Evolutionary conservation across 1,284 basidiomycete genomes (phyloP).

Genomic region (Entoloma clypeatum): DNA sequence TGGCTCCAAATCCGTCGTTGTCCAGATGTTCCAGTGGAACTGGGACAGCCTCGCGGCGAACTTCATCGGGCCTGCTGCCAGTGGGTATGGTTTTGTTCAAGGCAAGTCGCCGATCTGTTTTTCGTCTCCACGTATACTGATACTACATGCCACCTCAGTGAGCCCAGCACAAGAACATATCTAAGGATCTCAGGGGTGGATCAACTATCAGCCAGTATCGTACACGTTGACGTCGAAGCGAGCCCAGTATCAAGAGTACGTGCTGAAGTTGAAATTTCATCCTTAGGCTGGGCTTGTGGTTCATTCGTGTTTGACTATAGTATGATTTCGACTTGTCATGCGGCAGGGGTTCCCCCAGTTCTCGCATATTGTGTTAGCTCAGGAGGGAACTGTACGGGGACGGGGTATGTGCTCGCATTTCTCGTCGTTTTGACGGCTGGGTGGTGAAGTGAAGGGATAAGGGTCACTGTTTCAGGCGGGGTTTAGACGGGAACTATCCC

Average conservation of each 20-base stretch:
- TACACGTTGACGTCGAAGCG: slow-evolving; percentile 21
- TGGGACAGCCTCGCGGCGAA: slow-evolving; percentile 55
- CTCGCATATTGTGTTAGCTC: slow-evolving; percentile 24
- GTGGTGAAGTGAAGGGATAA: too few relatives aligned
- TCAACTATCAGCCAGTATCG: slow-evolving; percentile 43
- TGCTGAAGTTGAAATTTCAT: too few relatives aligned
- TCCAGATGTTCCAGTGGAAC: slow-evolving; percentile 59
- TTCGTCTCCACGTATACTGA: not conserved
- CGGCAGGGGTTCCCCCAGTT: slow-evolving; percentile 59
- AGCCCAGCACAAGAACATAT: slow-evolving; percentile 42
- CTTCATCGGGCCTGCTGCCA: slow-evolving; percentile 63
- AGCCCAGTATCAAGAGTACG: slow-evolving; percentile 18
- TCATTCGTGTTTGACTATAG: slow-evolving; percentile 23
- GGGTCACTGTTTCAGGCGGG: slow-evolving; percentile 50
- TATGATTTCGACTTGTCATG: slow-evolving; percentile 58
- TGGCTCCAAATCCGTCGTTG: slow-evolving; percentile 42
- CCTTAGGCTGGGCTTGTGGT: not conserved
- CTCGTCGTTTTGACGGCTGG: too few relatives aligned
- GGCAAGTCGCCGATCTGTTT: slow-evolving; percentile 30
- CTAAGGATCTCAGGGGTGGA: slow-evolving; percentile 22
- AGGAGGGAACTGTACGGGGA: slow-evolving; percentile 45
- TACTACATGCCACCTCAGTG: slow-evolving; percentile 26
- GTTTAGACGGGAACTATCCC: slow-evolving; percentile 49
- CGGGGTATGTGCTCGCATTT: slow-evolving; percentile 35
- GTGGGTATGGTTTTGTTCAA: slow-evolving; percentile 69